A percentile compares a stretch with the other conserved stretches of the same genome.
Conservation (phyloP, 257 asterid genomes). For the Mentha longifolia region DNA sequence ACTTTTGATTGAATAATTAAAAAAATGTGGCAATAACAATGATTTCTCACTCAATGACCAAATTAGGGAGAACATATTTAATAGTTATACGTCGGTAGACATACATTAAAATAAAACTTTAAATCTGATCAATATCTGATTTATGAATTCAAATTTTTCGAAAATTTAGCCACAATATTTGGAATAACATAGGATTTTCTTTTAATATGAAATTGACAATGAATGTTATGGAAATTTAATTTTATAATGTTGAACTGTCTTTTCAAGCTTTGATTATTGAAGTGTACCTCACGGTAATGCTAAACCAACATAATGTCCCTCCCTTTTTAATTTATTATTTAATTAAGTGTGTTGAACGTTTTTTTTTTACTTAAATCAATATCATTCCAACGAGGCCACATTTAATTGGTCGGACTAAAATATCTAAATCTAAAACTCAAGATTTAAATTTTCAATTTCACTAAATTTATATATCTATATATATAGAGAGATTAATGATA, state of each 20-base stretch:
- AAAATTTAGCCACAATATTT: too few relatives aligned
- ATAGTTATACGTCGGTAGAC: too few relatives aligned
- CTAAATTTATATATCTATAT: neutral
- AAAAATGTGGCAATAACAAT: too few relatives aligned
- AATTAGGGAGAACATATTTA: too few relatives aligned
- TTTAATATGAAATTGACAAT: too few relatives aligned
- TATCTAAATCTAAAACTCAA: neutral
- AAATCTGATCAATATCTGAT: too few relatives aligned
- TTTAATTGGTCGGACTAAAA: neutral
- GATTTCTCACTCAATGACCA: too few relatives aligned
- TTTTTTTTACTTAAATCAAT: neutral
- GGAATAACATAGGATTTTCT: too few relatives aligned
- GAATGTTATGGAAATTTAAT: neutral
- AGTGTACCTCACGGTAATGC: conserved; percentile 30
- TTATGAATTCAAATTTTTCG: too few relatives aligned
- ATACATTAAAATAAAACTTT: too few relatives aligned
- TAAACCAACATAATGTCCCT: conserved; percentile 2
- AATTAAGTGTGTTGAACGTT: neutral
- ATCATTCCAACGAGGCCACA: neutral
- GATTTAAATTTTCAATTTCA: neutral
- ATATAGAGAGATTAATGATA: too few relatives aligned
- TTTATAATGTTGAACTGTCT: neutral
- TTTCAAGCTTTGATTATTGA: conserved; percentile 11
- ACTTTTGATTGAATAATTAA: too few relatives aligned
- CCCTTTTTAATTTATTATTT: neutral